Conservation (phyloP, 148 eudicot genomes). For the Rhododendron henanense region DNA sequence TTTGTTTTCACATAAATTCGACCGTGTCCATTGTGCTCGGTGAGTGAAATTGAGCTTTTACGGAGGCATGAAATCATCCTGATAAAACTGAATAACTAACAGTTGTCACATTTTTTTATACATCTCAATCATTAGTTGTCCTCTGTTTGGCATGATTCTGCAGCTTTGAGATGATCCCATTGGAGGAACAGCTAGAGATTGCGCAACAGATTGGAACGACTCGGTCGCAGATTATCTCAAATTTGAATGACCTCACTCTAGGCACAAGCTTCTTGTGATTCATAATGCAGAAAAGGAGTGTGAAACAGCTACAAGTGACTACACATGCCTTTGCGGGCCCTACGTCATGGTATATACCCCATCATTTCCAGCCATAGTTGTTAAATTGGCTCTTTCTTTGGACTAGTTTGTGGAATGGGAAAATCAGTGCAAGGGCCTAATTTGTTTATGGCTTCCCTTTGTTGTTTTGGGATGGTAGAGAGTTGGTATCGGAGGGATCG, state of each 20-base stretch:
- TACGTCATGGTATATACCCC: neutral
- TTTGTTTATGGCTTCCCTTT: neutral
- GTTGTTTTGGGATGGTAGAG: neutral
- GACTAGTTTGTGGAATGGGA: neutral
- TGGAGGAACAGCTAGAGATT: constrained; percentile 89
- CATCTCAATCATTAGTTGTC: neutral
- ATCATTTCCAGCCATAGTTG: neutral
- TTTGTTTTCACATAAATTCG: neutral
- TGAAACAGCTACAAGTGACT: neutral
- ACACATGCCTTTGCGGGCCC: neutral
- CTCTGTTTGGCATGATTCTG: constrained; percentile 10
- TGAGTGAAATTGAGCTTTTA: neutral
- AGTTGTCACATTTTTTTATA: neutral
- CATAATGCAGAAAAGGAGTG: neutral
- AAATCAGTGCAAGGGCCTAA: neutral
- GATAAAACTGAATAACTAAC: neutral
- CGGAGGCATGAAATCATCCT: neutral
- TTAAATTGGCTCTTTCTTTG: constrained; percentile 2
- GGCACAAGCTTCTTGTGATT: constrained; percentile 86
- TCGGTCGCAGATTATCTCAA: constrained; percentile 67
- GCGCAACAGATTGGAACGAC: constrained; percentile 95
- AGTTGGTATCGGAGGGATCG: neutral
- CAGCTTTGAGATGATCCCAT: constrained; percentile 85
- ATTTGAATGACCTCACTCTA: constrained; percentile 74
- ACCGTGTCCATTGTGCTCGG: neutral